Conservation (phyloP, 2,329 filamentous ascomycete species). For the Ploettnerulaceae sp. region DNA sequence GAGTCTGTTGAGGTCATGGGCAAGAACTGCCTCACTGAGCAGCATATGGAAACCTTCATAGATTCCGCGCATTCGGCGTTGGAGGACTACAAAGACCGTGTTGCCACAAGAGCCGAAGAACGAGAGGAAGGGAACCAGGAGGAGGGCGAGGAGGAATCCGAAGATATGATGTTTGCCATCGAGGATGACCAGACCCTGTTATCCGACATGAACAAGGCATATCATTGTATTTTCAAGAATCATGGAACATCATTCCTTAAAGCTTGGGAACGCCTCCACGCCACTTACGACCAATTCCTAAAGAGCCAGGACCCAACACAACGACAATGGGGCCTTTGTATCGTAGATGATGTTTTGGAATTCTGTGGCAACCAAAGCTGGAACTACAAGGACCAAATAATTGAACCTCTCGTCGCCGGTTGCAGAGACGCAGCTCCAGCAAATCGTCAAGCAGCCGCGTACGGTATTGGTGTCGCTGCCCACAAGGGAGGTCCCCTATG, state of each 20-base stretch:
- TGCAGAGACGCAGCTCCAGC: constrained; percentile 82
- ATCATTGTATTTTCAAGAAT: constrained; percentile 98
- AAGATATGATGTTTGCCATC: constrained; percentile 84
- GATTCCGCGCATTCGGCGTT: constrained; percentile 79
- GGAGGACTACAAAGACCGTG: constrained; percentile 87
- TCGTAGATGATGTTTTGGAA: constrained; percentile 96
- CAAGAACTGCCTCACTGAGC: constrained; percentile 69
- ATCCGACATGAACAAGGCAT: constrained; percentile 99
- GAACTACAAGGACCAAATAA: constrained; percentile 80
- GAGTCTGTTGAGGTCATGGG: constrained; percentile 94
- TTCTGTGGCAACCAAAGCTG: constrained; percentile 90
- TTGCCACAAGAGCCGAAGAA: constrained; percentile 78
- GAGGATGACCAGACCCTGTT: constrained; percentile 96
- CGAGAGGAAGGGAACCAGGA: constrained; percentile 67
- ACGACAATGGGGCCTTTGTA: constrained; percentile 97
- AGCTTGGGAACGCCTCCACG: constrained; percentile 79
- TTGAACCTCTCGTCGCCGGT: constrained; percentile 79
- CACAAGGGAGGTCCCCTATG: constrained; percentile 85
- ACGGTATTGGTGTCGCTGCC: constrained; percentile 91
- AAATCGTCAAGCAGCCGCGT: constrained; percentile 92
- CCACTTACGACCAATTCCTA: constrained; percentile 82
- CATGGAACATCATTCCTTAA: constrained; percentile 80
- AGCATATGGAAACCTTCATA: constrained; percentile 84
- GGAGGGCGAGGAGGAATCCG: constrained; percentile 83
- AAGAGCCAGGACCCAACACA: constrained; percentile 79